Evolutionary conservation across 1,284 basidiomycete genomes (phyloP), one percentile per base, ranked within the genome.

Genomic region (Singerocomus inundabilis): DNA sequence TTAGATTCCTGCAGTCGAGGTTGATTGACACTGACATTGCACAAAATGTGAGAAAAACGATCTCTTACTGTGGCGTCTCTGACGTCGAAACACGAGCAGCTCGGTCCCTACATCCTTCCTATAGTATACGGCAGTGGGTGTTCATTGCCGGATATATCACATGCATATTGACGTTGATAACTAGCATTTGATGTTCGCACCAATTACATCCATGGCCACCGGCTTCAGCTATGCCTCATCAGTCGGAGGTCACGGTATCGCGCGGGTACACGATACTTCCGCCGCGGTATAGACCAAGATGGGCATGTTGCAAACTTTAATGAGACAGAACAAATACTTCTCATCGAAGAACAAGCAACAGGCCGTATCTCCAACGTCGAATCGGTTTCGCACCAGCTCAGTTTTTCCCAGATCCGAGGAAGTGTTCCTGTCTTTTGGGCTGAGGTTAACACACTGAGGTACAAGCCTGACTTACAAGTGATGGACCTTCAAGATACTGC

Each of bases 371-470:
- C 68, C n/a, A 67, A 67, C 28, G 68, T 70, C 16, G 81, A 82
- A 53, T 79, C 78, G n/a, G 78, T 78, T 44, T 76, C 74, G 1
- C 73, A 76, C 8, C 81, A 83, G 62, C 72, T 93, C 58, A 91
- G 91, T 68, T 92, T 91, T 72, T 89, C 97, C 11, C 97, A 99
- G 73, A 93, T 89, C 46, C 80, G 97, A 58, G 97, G 97, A 9
- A 94, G 91, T 58, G 87, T 96, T 10, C 97, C 97, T 2, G 72
- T 99, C 16, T 98, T 88, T 69, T 99, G 97, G 97, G 92, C 93
- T 3, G 96, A 99, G 70, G 77, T 99, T 64, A 98, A 96, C 71
- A 99, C 93, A 42, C 68, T 99, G 55, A 81, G 94, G 56, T 99
- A 99, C 72, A 97, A 95, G 69, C 97, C 97, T 8, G 97, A 99